Conservation (phyloP, 371 early-diverging fungal genomes). For the Massospora cicadina region DNA sequence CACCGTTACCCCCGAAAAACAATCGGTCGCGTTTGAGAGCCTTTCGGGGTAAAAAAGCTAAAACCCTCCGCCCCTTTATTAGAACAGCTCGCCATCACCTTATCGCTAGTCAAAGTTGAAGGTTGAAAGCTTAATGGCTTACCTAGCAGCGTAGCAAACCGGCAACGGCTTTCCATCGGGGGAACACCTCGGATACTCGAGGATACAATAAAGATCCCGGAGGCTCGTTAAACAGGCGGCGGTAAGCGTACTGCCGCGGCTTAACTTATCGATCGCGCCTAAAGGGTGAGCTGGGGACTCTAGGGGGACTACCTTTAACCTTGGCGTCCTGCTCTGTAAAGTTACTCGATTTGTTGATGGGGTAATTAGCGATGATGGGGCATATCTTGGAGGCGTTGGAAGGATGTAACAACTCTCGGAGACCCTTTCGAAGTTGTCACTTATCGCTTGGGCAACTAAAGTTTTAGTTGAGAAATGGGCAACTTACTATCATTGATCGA, state of each 20-base stretch:
- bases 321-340: not conserved
- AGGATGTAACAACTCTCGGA: not conserved
- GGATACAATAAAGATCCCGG: not conserved
- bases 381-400: not conserved
- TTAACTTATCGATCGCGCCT: not conserved
- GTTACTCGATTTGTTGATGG: not conserved
- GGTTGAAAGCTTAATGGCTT: not conserved
- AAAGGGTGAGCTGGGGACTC: not conserved
- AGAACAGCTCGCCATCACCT: not conserved
- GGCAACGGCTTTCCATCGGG: not conserved
- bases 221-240: not conserved
- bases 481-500: not conserved
- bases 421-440: not conserved
- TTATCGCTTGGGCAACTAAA: constrained; percentile 5
- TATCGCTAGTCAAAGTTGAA: not conserved
- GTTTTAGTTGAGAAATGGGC: not conserved
- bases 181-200: constrained; percentile 1
- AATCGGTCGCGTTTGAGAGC: not conserved
- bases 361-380: not conserved
- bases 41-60: not conserved
- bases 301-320: constrained; percentile 2
- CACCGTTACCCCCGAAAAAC: not conserved
- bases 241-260: not conserved
- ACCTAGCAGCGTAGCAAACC: not conserved
- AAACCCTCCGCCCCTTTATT: not conserved